Conservation (phyloP, 208 protist species). For the Blastocrithidia nonstop region DNA sequence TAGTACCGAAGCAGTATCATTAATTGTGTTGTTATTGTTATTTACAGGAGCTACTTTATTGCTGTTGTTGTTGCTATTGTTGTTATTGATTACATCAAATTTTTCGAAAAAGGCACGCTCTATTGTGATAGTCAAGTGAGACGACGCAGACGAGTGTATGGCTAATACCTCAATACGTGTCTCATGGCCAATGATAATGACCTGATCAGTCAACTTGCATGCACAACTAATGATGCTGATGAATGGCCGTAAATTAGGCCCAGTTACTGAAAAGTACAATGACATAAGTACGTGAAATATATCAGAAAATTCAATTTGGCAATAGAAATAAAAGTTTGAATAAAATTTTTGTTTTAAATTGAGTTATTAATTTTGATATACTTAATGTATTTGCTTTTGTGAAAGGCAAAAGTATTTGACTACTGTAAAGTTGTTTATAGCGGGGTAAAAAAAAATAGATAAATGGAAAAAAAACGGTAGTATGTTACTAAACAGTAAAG, state of each 20-base stretch:
- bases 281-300: conserved; percentile 9
- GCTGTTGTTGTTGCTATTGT: background rate
- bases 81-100: conserved; percentile 5
- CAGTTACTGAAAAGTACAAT: conserved; percentile 20
- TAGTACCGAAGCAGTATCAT: no score
- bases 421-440: no score
- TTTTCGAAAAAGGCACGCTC: conserved; percentile 11
- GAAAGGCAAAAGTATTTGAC: no score
- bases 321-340: no score
- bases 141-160: conserved; percentile 10
- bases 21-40: background rate
- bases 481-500: conserved; percentile 1
- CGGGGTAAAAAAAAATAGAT: conserved; percentile 3
- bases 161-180: conserved; percentile 22
- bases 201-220: conserved; percentile 13
- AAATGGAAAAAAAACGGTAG: background rate
- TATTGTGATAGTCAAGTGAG: conserved; percentile 24
- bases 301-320: no score
- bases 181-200: conserved; percentile 18
- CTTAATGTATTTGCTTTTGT: background rate
- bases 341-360: background rate
- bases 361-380: background rate
- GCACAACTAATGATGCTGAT: conserved; percentile 20
- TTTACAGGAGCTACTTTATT: background rate
- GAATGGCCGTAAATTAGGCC: conserved; percentile 18